Base-by-base conservation (phyloP, 2,329 filamentous ascomycete species). In the Aureobasidium lini region DNA sequence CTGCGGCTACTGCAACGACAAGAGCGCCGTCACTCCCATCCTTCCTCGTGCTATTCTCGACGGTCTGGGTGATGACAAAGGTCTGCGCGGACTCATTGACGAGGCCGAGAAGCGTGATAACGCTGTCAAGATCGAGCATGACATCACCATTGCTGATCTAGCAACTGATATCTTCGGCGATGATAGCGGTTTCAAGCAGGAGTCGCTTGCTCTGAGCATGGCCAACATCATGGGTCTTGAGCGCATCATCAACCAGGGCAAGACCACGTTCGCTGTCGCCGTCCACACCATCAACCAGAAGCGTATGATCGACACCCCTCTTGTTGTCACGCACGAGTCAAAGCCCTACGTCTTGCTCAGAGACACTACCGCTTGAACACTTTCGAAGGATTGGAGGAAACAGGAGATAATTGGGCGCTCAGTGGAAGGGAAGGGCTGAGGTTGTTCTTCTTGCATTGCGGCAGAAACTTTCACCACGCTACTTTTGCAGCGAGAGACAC, bases 261-360 rank as follows among this genome's bases (percentile, higher is more conserved):
- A 16, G 6, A 37, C n/a, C n/a, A 46, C 13, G 2, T 46, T 57
- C 16, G 39, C 52, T n/a, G n/a, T 57, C 16, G 31, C 42, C n/a
- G 13, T 36, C 4, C 52, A 57, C 18, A 37, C 40, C 10, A 29
- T 46, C 52, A 57, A 46, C 52, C 46, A 46, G 40, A 57, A 57
- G 42, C 52, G 42, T 34, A 8, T 57, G 2, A 11, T 1, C 2
- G 52, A 57, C 4, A 28, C 39, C 16, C 52, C 52, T 23, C 9
- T 18, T 15, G 3, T 46, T 7, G 15, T 46, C 31, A 10, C n/a
- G 32, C 13, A 15, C 13, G n/a, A n/a, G 8, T 16, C 7, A 3
- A 7, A n/a, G 5, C 16, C 15, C 2, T 57, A 57, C 32, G 10
- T 37, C 4, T 16, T 57, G 16, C 40, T 40, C 32, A 57, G 32